Evolutionary conservation across 1,284 basidiomycete species (phyloP).

Genomic region (Mycena sp.): DNA sequence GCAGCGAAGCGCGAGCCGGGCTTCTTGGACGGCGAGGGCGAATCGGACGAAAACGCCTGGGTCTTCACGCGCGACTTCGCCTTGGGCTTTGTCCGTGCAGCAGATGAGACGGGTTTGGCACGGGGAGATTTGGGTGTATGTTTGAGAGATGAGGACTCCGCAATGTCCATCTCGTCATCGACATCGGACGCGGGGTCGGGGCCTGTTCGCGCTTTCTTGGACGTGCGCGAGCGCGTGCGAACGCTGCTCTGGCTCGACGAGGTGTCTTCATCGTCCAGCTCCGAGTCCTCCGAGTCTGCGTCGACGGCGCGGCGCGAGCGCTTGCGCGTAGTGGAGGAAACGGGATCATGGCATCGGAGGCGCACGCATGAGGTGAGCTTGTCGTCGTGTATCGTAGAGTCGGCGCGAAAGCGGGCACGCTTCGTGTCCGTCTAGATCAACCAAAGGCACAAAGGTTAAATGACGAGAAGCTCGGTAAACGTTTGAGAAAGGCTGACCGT

Average conservation of each 20-base stretch:
- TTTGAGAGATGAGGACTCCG: not conserved
- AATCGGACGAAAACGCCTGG: slow-evolving; percentile 1
- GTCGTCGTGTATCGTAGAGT: slow-evolving; percentile 73
- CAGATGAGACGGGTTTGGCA: slow-evolving; percentile 23
- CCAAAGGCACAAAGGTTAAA: not conserved
- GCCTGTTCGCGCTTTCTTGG: slow-evolving; percentile 20
- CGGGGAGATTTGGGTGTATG: slow-evolving; percentile 20
- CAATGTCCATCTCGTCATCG: slow-evolving; percentile 19
- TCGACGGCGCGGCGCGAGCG: slow-evolving; percentile 21
- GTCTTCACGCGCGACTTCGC: slow-evolving; percentile 9
- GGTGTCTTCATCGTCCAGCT: slow-evolving; percentile 12
- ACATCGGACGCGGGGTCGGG: slow-evolving; percentile 18
- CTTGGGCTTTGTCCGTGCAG: not conserved
- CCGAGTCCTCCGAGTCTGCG: slow-evolving; percentile 20
- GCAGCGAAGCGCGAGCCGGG: slow-evolving; percentile 22
- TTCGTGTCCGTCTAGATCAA: slow-evolving; percentile 67
- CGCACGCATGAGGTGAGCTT: slow-evolving; percentile 69
- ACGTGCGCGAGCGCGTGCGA: slow-evolving; percentile 23
- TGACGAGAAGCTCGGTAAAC: slow-evolving; percentile 1
- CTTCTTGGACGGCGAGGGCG: slow-evolving; percentile 28
- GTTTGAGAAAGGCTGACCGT: slow-evolving; percentile 57
- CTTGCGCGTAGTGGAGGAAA: slow-evolving; percentile 21
- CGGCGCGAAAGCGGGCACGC: slow-evolving; percentile 79
- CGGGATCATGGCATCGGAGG: slow-evolving; percentile 58
- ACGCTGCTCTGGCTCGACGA: slow-evolving; percentile 29